phyloP scores from a whole-genome alignment of 306 rosid species.

The Arachis stenosperma region DNA sequence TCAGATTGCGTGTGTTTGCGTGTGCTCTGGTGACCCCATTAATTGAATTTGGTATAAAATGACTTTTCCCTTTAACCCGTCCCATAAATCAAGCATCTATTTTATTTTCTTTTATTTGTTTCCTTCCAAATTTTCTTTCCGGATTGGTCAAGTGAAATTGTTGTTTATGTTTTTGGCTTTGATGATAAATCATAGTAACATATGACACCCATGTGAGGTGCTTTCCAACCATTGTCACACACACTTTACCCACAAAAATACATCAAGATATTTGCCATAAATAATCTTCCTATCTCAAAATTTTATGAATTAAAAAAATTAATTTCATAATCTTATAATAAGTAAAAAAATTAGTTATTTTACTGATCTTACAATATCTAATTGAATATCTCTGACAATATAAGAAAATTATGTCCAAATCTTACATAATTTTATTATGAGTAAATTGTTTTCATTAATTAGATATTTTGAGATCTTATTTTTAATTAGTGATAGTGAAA shows the following conservation, averaged over 20 bases:
- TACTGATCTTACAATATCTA: no score
- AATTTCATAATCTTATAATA: no score
- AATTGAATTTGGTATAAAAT: constrained; percentile 8
- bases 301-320: no score
- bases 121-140: not conserved
- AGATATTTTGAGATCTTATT: no score
- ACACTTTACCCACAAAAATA: constrained; percentile 5
- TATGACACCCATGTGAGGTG: constrained; percentile 61
- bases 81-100: not conserved
- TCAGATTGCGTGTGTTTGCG: not conserved
- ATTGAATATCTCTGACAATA: no score
- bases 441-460: no score
- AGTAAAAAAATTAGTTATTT: no score
- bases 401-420: no score
- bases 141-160: not conserved
- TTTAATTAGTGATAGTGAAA: no score
- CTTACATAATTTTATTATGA: no score
- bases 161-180: constrained; percentile 13
- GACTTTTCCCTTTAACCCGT: not conserved
- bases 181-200: not conserved
- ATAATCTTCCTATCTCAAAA: not conserved
- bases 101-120: not conserved
- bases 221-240: constrained; percentile 47
- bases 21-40: constrained; percentile 34
- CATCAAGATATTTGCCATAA: not conserved